Conservation (phyloP, 2,329 filamentous ascomycete genomes). For the Leptographium lundbergii region DNA sequence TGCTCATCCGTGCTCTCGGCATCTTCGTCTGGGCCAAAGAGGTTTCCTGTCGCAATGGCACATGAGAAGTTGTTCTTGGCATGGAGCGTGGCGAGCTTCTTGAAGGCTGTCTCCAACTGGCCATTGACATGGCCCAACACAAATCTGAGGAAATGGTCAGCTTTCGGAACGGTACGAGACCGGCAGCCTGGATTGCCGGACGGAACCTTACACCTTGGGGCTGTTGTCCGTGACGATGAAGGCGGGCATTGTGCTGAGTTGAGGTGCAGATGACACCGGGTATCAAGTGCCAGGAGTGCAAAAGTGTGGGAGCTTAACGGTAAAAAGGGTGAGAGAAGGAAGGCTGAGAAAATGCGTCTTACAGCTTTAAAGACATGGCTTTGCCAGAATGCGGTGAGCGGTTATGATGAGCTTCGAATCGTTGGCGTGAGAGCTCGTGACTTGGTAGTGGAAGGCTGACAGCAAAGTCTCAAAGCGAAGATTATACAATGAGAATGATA, state of each 20-base stretch:
- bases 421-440: neutral
- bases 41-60: slow-evolving; percentile 70
- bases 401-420: neutral
- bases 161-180: neutral
- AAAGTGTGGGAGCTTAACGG: neutral
- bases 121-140: slow-evolving; percentile 78
- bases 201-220: slow-evolving; percentile 6
- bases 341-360: neutral
- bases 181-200: neutral
- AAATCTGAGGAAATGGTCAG: slow-evolving; percentile 35
- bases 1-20: slow-evolving; percentile 28
- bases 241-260: neutral
- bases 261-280: neutral
- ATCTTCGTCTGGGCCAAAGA: slow-evolving; percentile 56
- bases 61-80: slow-evolving; percentile 81
- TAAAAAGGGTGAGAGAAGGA: neutral
- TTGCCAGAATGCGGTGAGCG: neutral
- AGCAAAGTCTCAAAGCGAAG: neutral
- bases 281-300: neutral
- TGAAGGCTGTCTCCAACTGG: slow-evolving; percentile 60
- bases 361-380: slow-evolving; percentile 3
- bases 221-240: neutral
- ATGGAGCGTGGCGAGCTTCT: slow-evolving; percentile 69
- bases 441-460: neutral
- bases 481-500: neutral